Conservation (phyloP, 352 stramenopile species). For the Saprolegnia diclina region DNA sequence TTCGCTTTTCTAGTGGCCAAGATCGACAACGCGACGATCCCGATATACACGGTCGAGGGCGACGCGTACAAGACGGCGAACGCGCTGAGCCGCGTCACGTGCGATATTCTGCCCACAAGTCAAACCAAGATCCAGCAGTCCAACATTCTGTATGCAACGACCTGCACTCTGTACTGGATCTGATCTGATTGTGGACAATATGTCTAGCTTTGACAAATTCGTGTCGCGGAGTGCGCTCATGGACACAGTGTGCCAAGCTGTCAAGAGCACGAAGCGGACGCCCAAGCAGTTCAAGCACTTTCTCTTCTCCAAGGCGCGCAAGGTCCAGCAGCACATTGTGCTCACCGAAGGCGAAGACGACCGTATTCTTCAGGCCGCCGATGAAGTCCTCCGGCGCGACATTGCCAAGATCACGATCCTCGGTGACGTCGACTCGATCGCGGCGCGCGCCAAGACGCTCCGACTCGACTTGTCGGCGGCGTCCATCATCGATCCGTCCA, state of each 20-base stretch:
- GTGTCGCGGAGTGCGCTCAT: slow-evolving; percentile 61
- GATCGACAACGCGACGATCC: slow-evolving; percentile 64
- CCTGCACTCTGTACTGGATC: not conserved
- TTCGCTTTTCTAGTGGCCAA: slow-evolving; percentile 41
- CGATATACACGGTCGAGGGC: slow-evolving; percentile 57
- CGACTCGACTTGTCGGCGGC: slow-evolving; percentile 55
- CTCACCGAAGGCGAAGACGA: slow-evolving; percentile 79
- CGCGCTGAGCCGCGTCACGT: slow-evolving; percentile 51
- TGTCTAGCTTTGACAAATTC: slow-evolving; percentile 43
- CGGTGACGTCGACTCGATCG: slow-evolving; percentile 64
- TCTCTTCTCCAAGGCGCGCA: slow-evolving; percentile 69
- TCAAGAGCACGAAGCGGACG: slow-evolving; percentile 48
- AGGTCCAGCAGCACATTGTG: slow-evolving; percentile 72
- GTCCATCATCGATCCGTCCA: slow-evolving; percentile 51
- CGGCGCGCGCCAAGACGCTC: slow-evolving; percentile 54
- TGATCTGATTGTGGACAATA: not conserved
- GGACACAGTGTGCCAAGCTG: slow-evolving; percentile 52
- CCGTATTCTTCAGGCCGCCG: slow-evolving; percentile 69
- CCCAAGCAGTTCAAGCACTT: slow-evolving; percentile 84
- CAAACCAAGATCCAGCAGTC: slow-evolving; percentile 62
- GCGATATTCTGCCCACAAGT: slow-evolving; percentile 63
- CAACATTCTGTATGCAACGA: slow-evolving; percentile 34
- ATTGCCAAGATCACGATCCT: slow-evolving; percentile 75
- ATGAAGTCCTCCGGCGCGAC: slow-evolving; percentile 58
- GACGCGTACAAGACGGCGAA: slow-evolving; percentile 59